phyloP scores from a whole-genome alignment of 2,329 filamentous ascomycete genomes.

The Fusarium citri region DNA sequence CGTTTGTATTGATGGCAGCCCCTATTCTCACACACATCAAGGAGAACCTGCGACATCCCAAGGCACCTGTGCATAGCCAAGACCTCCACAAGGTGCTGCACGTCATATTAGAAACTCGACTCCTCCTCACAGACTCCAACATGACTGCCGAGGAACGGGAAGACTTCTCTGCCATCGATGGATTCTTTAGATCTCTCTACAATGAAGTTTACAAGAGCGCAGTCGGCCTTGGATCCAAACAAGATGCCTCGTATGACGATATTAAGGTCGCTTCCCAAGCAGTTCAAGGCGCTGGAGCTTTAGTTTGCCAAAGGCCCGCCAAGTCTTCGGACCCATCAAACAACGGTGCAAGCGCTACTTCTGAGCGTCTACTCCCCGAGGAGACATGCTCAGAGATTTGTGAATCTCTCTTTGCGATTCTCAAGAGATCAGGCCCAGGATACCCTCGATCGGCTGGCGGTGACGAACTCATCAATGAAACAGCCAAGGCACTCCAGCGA shows the following conservation, averaged over 20 bases:
- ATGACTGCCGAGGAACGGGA: conserved; percentile 53
- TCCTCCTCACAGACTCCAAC: conserved; percentile 52
- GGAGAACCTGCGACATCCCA: conserved; percentile 62
- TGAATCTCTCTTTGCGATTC: conserved; percentile 49
- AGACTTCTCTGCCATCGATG: conserved; percentile 53
- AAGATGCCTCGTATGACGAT: conserved; percentile 52
- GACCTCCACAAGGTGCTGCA: conserved; percentile 65
- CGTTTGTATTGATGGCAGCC: conserved; percentile 62
- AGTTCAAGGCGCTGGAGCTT: conserved; percentile 58
- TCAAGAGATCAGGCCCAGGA: conserved; percentile 41
- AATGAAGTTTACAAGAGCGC: conserved; percentile 57
- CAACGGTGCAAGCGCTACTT: background rate
- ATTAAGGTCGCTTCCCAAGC: conserved; percentile 58
- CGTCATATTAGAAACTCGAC: conserved; percentile 61
- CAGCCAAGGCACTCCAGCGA: conserved; percentile 56
- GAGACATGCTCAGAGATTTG: conserved; percentile 55
- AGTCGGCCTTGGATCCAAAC: conserved; percentile 48
- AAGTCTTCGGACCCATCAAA: conserved; percentile 18
- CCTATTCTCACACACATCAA: conserved; percentile 62
- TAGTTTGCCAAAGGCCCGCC: conserved; percentile 56
- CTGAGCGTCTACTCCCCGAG: conserved; percentile 50
- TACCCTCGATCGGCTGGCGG: conserved; percentile 37
- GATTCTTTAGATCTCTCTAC: conserved; percentile 56
- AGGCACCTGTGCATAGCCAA: conserved; percentile 62
- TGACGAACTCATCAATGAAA: conserved; percentile 56